Evolutionary conservation across 2,329 filamentous ascomycete species (phyloP), one percentile per base, ranked within the genome.

Genomic region (Fusarium tricinctum): DNA sequence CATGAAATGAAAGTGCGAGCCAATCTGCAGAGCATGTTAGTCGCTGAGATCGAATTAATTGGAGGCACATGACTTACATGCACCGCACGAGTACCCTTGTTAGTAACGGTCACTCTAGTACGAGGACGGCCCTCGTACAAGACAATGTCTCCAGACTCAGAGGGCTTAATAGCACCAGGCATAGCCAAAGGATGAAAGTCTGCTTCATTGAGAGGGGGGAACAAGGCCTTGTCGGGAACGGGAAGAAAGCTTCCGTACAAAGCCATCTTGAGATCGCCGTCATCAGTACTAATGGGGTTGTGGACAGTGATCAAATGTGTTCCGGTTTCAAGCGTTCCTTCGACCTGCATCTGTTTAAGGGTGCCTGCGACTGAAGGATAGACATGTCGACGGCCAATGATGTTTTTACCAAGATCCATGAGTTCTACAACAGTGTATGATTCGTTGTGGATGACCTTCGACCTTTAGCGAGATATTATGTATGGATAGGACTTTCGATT

Each of bases 1-100:
- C 44, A 47, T 47, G 44, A 47, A 47, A 19, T 47, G 44, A 17
- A 47, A 47, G 44, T 47, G 44, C 14, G 44, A 47, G n/a, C 44
- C 44, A n/a, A 47, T 20, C 44, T 47, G 28, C 7, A 6, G 6
- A 22, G 2, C 2, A 7, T 20, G 44, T 47, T 20, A 32, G 19
- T 33, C 22, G 39, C 9, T 8, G 39, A 6, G 13, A 42, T 9
- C 19, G 13, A 9, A 22, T 10, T 13, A 42, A 20, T 42, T 13
- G 39, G 8, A 42, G 39, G n/a, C 13, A 42, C 15, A 17, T 17
- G n/a, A 7, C 28, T 46, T 30, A 46, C 43, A 47, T 33, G 44
- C 4, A 47, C 44, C 0, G 44, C 44, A 9, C 44, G 44, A 20
- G 44, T 47, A 8, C 44, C 44, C 12, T 47, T 22, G 19, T 47